Base-by-base conservation (phyloP, 2,329 filamentous ascomycete species). In the Colletotrichum noveboracense region DNA sequence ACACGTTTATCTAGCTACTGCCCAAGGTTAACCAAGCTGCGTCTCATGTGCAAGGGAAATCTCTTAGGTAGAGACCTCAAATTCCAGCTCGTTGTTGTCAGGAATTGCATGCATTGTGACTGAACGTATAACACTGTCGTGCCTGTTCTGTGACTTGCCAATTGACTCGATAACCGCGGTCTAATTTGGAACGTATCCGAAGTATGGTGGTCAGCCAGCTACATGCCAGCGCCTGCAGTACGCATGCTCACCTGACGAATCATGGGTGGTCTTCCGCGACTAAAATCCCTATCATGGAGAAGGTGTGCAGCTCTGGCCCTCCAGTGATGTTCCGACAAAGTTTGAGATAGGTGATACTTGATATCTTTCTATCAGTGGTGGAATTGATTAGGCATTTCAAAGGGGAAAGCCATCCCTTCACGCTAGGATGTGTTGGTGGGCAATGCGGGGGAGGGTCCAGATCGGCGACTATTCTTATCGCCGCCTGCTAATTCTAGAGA, bases 361-460 rank as follows among this genome's bases (percentile, higher is more conserved):
- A 7, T 58, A 58, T 58, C 55, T 58, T 26, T 58, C 55, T 26
- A 58, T 28, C 55, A 58, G 26, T 28, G 48, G 36, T 13, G 28
- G n/a, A 32, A n/a, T 55, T 52, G 24, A 36, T 34, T 3, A 32
- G 28, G 13, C 38, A 24, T 66, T 66, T 14, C 10, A n/a, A 56
- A 66, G n/a, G 52, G 64, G 64, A 56, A 66, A 66, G 64, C 64
- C 16, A 55, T 26, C 43, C 64, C 64, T 32, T 24, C 28, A 18
- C 8, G 21, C 43, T 12, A 24, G 38, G 43, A 26, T 55, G 26
- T 13, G 38, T 24, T 66, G 43, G 64, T 7, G 58, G 18, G 64
- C 26, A 18, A 70, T 70, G 67, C 67, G 67, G 67, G 67, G 67
- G 67, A 70, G 36, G 67, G 38, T 21, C 67, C 16, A n/a, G 56